Evolutionary conservation across 345 rosid species (phyloP).

Genomic region (Tarenaya hassleriana): DNA sequence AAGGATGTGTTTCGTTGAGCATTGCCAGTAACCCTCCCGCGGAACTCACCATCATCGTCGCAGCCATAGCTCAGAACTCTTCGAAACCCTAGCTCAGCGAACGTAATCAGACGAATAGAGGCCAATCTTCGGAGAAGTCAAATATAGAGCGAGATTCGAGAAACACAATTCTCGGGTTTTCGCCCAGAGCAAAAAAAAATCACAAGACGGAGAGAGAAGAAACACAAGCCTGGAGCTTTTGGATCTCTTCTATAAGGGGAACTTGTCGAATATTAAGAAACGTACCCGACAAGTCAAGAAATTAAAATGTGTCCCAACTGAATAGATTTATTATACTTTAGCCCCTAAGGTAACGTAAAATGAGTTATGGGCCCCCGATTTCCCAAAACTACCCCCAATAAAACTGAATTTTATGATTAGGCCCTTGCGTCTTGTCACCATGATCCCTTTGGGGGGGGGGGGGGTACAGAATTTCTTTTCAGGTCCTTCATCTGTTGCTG

Average conservation of each 20-base stretch:
- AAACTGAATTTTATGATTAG: too few relatives aligned
- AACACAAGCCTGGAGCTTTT: not conserved
- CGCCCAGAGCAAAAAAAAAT: not conserved
- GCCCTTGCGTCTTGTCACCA: too few relatives aligned
- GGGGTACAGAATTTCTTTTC: too few relatives aligned
- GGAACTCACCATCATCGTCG: conserved; percentile 66
- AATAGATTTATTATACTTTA: not conserved
- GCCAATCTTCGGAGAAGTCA: not conserved
- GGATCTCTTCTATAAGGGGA: not conserved
- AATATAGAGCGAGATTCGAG: not conserved
- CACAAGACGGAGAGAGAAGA: not conserved
- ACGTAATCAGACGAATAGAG: not conserved
- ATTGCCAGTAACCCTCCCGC: conserved; percentile 72
- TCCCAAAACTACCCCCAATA: too few relatives aligned
- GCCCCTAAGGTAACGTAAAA: not conserved
- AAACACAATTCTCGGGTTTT: not conserved
- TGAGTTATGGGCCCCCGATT: too few relatives aligned
- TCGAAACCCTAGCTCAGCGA: not conserved
- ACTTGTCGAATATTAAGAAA: not conserved
- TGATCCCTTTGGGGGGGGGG: too few relatives aligned
- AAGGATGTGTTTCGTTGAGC: conserved; percentile 70
- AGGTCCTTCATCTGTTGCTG: too few relatives aligned
- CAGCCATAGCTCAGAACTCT: conserved; percentile 15
- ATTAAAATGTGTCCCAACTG: not conserved
- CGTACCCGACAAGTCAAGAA: conserved; percentile 12